Conservation (phyloP, 208 protist genomes). For the Crithidia sp. region DNA sequence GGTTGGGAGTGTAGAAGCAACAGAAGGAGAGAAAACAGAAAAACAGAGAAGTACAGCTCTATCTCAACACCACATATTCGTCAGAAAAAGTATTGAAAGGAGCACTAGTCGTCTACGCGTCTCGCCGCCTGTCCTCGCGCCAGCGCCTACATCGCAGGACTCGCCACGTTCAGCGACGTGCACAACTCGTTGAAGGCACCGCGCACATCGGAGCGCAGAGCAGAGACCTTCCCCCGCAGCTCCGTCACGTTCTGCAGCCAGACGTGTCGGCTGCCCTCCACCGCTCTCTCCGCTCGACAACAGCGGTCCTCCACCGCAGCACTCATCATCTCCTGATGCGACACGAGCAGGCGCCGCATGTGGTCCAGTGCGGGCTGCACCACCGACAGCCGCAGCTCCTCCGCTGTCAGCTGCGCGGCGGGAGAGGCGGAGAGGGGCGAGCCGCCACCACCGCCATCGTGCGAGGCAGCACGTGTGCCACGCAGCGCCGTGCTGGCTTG, state of each 20-base stretch:
- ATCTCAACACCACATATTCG: background rate
- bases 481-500: slow-evolving; percentile 1
- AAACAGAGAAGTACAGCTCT: slow-evolving; percentile 1
- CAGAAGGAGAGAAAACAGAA: background rate
- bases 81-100: too few species aligned
- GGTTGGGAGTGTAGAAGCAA: too few species aligned
- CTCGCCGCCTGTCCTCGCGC: background rate
- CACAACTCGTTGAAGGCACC: slow-evolving; percentile 67
- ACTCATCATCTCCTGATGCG: slow-evolving; percentile 77
- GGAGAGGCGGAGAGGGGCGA: background rate
- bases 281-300: slow-evolving; percentile 41
- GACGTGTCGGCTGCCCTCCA: slow-evolving; percentile 36
- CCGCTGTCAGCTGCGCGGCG: slow-evolving; percentile 4
- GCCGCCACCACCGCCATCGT: background rate
- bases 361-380: slow-evolving; percentile 71
- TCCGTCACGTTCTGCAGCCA: slow-evolving; percentile 67
- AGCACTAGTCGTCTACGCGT: too few species aligned
- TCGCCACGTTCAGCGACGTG: slow-evolving; percentile 72
- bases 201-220: slow-evolving; percentile 68
- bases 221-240: slow-evolving; percentile 49
- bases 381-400: slow-evolving; percentile 46
- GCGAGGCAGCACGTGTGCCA: background rate
- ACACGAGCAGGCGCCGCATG: slow-evolving; percentile 67
- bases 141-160: slow-evolving; percentile 50
- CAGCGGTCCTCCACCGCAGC: slow-evolving; percentile 74